These are phyloP conservation scores for Tricholoma saponaceum DNA, from an alignment of 768 basidiomycete genomes.

Conservation along the genomic window DNA sequence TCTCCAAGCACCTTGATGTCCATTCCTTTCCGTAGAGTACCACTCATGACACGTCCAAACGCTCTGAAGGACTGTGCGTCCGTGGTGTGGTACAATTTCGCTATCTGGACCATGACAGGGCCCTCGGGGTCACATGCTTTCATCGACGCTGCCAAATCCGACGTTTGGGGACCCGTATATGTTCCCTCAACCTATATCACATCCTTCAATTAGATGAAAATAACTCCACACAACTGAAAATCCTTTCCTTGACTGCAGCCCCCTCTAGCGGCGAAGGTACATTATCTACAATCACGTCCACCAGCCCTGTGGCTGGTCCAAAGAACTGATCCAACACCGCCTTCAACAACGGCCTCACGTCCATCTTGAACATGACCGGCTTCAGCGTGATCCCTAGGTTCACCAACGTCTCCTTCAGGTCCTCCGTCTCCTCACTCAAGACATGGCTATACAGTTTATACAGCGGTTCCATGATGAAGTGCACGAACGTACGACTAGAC, in stretches of 20 bases:
- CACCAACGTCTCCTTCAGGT: constrained; percentile 73
- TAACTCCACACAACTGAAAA: background rate
- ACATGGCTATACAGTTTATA: constrained; percentile 98
- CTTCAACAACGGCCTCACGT: constrained; percentile 91
- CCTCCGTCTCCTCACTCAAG: constrained; percentile 90
- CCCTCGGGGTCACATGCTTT: constrained; percentile 77
- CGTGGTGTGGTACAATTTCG: constrained; percentile 94
- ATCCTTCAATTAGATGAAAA: background rate
- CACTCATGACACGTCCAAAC: constrained; percentile 91
- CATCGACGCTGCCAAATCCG: constrained; percentile 77
- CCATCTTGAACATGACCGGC: constrained; percentile 97
- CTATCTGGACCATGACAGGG: constrained; percentile 88
- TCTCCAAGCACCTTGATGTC: constrained; percentile 96
- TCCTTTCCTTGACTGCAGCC: constrained; percentile 53
- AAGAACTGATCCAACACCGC: constrained; percentile 96
- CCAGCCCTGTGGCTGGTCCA: constrained; percentile 81
- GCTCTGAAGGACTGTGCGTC: constrained; percentile 97
- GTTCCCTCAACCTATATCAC: constrained; percentile 65
- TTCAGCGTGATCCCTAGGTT: constrained; percentile 82
- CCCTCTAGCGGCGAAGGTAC: constrained; percentile 77
- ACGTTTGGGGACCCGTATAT: constrained; percentile 85
- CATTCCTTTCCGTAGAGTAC: constrained; percentile 80
- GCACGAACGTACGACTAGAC: constrained; percentile 80
- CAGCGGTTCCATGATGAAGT: constrained; percentile 93
- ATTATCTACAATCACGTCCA: constrained; percentile 89